A percentile compares a stretch with the other conserved stretches of the same genome.
Evolutionary conservation across 106 monocot species (phyloP).

Genomic region (Phalaenopsis aphrodite): DNA sequence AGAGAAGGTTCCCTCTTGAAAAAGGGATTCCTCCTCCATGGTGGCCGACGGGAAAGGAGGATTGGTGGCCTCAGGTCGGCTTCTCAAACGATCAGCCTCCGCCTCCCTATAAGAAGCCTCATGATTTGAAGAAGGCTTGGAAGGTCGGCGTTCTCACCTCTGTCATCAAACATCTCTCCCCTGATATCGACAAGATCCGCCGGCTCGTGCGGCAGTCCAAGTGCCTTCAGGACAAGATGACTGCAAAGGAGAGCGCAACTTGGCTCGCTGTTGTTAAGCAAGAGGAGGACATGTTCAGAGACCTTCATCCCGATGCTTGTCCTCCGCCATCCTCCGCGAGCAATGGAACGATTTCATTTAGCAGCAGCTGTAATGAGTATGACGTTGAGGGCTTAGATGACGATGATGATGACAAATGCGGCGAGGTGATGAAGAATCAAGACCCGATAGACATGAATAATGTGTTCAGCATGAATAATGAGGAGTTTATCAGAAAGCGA

Average conservation of each 20-base stretch:
- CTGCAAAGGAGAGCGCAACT: slow-evolving; percentile 69
- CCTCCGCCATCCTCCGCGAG: slow-evolving; percentile 19
- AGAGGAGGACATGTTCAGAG: slow-evolving; percentile 48
- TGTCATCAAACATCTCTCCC: slow-evolving; percentile 78
- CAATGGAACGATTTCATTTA: slow-evolving; percentile 31
- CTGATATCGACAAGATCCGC: slow-evolving; percentile 67
- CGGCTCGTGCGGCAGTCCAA: slow-evolving; percentile 66
- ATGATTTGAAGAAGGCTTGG: slow-evolving; percentile 83
- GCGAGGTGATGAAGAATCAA: slow-evolving; percentile 15
- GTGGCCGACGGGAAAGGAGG: slow-evolving; percentile 69
- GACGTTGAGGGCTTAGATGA: slow-evolving; percentile 44
- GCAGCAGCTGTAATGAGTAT: slow-evolving; percentile 47
- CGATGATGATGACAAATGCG: slow-evolving; percentile 24
- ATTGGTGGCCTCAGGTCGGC: slow-evolving; percentile 56
- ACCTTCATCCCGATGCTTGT: slow-evolving; percentile 40
- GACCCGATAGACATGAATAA: not conserved
- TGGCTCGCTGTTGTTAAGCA: slow-evolving; percentile 72
- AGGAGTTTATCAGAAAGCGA: slow-evolving; percentile 46
- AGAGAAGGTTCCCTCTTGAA: slow-evolving; percentile 66
- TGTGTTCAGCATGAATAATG: not conserved
- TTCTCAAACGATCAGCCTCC: slow-evolving; percentile 43
- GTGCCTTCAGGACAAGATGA: slow-evolving; percentile 91
- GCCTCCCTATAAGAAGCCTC: slow-evolving; percentile 78
- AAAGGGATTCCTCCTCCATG: slow-evolving; percentile 72
- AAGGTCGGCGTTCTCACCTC: slow-evolving; percentile 69